Conservation (phyloP, 495 filamentous ascomycete species). For the Penicillium roqueforti region DNA sequence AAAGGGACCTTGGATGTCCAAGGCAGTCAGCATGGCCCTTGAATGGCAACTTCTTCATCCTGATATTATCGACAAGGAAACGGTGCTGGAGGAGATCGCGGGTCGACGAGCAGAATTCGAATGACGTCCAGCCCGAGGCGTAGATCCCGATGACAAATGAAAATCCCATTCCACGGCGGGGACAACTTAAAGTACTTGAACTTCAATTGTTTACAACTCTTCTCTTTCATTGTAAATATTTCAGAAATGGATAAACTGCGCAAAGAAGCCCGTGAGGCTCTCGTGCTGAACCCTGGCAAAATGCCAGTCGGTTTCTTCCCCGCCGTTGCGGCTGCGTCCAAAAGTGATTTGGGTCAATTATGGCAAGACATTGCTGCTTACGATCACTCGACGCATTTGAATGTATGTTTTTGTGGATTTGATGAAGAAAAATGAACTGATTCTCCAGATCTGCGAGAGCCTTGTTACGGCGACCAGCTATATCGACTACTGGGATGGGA, state of each 20-base stretch:
- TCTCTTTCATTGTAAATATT: neutral
- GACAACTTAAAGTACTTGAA: neutral
- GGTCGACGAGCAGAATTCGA: conserved; percentile 53
- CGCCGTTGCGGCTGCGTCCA: neutral
- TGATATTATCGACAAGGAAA: conserved; percentile 50
- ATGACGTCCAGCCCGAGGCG: conserved; percentile 36
- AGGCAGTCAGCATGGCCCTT: conserved; percentile 65
- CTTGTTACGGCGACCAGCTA: conserved; percentile 28
- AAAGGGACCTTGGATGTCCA: conserved; percentile 74
- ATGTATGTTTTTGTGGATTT: conserved; percentile 16
- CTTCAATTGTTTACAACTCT: neutral
- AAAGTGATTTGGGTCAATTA: conserved; percentile 21
- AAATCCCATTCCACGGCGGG: neutral
- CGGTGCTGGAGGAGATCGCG: conserved; percentile 61
- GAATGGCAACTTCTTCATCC: conserved; percentile 86
- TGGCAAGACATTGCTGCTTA: conserved; percentile 32
- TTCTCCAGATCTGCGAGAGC: conserved; percentile 27
- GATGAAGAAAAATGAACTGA: conserved; percentile 1
- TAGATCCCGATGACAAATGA: conserved; percentile 13
- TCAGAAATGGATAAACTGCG: conserved; percentile 34
- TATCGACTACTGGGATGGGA: conserved; percentile 17
- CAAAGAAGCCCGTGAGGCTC: conserved; percentile 25
- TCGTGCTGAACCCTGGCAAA: conserved; percentile 16
- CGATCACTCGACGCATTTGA: conserved; percentile 14
- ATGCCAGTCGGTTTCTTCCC: conserved; percentile 2